Conservation (phyloP, 305 asterid species). For the Euphrasia arctica region DNA sequence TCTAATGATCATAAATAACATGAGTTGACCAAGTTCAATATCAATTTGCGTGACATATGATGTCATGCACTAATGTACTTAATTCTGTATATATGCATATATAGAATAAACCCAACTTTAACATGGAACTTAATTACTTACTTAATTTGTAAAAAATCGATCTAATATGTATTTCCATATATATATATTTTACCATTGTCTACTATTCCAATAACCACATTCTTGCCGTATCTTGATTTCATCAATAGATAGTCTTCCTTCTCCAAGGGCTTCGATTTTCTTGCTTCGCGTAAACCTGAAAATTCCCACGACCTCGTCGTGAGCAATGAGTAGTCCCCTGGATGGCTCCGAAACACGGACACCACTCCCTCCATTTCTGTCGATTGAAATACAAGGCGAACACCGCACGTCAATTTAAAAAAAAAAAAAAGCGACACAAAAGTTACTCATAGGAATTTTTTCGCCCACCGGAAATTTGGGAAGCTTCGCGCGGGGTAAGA, state of each 20-base stretch:
- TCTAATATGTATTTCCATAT: too few relatives aligned
- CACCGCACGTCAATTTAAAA: background rate
- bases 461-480: constrained; percentile 47
- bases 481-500: constrained; percentile 65
- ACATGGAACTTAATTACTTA: too few relatives aligned
- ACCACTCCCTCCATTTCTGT: constrained; percentile 74
- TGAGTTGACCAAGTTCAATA: too few relatives aligned
- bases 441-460: background rate
- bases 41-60: too few relatives aligned
- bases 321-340: constrained; percentile 52
- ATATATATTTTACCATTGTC: constrained; percentile 55
- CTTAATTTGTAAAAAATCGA: too few relatives aligned
- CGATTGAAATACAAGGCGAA: background rate
- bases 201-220: constrained; percentile 63
- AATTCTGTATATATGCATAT: too few relatives aligned
- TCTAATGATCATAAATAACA: too few relatives aligned
- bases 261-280: background rate
- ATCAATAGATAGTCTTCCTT: constrained; percentile 46
- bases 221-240: constrained; percentile 63
- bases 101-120: too few relatives aligned
- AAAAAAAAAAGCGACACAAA: background rate
- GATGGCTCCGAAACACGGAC: constrained; percentile 57
- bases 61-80: too few relatives aligned
- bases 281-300: constrained; percentile 43
- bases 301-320: constrained; percentile 97